A percentile compares a stretch with the other conserved stretches of the same genome.
These are phyloP conservation scores for Priceomyces carsonii DNA, from an alignment of 805 yeast genomes.

Conservation along the genomic window DNA sequence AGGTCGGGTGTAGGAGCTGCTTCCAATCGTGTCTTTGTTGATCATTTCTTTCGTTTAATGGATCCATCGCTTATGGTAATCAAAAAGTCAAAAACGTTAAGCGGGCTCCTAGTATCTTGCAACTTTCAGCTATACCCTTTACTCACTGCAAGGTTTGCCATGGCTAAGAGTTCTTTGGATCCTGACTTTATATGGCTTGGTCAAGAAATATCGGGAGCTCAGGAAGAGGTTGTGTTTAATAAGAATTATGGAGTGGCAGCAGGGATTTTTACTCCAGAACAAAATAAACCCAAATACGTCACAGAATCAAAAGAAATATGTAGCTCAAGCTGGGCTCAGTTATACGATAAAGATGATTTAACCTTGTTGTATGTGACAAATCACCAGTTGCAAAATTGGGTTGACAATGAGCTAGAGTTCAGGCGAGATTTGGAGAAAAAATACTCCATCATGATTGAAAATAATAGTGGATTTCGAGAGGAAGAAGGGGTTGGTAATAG, in stretches of 20 bases:
- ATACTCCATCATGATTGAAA: neutral
- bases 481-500: constrained; percentile 3
- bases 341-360: constrained; percentile 23
- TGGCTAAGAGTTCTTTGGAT: constrained; percentile 9
- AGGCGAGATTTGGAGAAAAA: constrained; percentile 4
- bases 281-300: constrained; percentile 19
- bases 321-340: constrained; percentile 40
- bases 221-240: constrained; percentile 23
- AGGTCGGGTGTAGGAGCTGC: constrained; percentile 8
- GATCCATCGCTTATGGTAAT: constrained; percentile 30
- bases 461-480: constrained; percentile 4
- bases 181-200: constrained; percentile 37
- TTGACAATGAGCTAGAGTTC: constrained; percentile 14
- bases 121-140: constrained; percentile 24
- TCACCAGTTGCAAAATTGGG: constrained; percentile 36
- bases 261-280: constrained; percentile 31
- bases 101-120: constrained; percentile 29
- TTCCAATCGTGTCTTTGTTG: constrained; percentile 19
- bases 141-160: constrained; percentile 19
- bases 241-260: constrained; percentile 24
- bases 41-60: constrained; percentile 21
- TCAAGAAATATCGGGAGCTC: constrained; percentile 28
- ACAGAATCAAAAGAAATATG: constrained; percentile 32
- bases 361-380: constrained; percentile 30
- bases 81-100: constrained; percentile 24